Evolutionary conservation across 1,139 yeast genomes (phyloP).

Genomic region (Suhomyces bokatorum): DNA sequence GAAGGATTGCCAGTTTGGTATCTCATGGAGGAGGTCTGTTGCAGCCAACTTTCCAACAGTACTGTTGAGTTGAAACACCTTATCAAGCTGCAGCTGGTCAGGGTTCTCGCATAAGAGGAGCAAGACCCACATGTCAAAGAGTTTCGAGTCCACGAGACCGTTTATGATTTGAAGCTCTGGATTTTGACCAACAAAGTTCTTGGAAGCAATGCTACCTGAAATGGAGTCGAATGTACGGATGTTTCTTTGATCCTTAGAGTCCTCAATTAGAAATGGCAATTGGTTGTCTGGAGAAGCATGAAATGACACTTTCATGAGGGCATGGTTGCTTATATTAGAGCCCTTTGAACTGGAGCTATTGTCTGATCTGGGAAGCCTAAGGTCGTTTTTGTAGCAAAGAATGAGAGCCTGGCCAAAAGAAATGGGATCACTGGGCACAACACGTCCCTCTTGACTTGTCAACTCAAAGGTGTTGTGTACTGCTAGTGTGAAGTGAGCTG

Average conservation of each 20-base stretch:
- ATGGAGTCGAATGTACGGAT: constrained; percentile 26
- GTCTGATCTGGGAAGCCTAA: constrained; percentile 30
- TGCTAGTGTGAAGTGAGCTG: constrained; percentile 36
- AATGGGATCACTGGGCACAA: constrained; percentile 48
- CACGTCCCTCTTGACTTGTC: constrained; percentile 2
- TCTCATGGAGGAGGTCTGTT: constrained; percentile 11
- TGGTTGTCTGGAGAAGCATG: constrained; percentile 43
- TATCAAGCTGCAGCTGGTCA: constrained; percentile 1
- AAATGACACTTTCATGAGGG: constrained; percentile 35
- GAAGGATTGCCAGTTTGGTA: constrained; percentile 16
- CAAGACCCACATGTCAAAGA: constrained; percentile 45
- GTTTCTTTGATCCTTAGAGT: constrained; percentile 26
- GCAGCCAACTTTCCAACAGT: constrained; percentile 3
- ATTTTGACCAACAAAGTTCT: constrained; percentile 14
- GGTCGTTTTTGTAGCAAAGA: constrained; percentile 34
- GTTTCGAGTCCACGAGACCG: constrained; percentile 35
- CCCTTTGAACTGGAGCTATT: not conserved
- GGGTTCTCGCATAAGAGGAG: constrained; percentile 27
- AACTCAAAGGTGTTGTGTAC: constrained; percentile 37
- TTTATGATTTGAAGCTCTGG: constrained; percentile 23
- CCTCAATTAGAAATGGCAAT: constrained; percentile 49
- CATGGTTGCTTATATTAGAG: constrained; percentile 14
- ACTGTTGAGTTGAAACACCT: constrained; percentile 11
- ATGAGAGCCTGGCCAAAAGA: constrained; percentile 38
- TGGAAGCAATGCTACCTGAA: constrained; percentile 22